A percentile compares a stretch with the other conserved stretches of the same genome.
Conservation (phyloP, 2,329 filamentous ascomycete species). For the Cytospora paraplurivora region DNA sequence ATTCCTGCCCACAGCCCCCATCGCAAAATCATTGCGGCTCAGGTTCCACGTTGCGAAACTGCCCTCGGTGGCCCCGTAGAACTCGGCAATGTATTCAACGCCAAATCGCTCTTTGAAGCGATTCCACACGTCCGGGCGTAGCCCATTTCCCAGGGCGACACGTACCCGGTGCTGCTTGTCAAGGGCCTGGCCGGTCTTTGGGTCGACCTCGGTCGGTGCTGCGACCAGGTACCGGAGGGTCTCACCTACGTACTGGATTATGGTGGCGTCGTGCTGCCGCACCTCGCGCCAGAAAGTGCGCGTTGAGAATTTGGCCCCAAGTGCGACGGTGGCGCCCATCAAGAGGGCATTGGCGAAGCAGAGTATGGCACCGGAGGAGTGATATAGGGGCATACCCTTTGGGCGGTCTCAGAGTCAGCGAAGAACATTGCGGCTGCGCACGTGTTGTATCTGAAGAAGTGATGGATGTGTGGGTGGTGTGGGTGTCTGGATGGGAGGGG, state of each 20-base stretch:
- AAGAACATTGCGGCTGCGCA: not conserved
- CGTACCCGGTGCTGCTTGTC: slow-evolving; percentile 75
- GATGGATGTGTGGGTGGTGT: slow-evolving; percentile 21
- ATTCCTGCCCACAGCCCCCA: slow-evolving; percentile 77
- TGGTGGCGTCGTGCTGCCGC: slow-evolving; percentile 68
- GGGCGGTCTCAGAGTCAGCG: slow-evolving; percentile 10
- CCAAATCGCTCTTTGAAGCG: slow-evolving; percentile 79
- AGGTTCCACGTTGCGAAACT: slow-evolving; percentile 71
- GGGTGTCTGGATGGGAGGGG: slow-evolving; percentile 5
- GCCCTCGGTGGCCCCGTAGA: slow-evolving; percentile 80
- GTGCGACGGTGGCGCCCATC: slow-evolving; percentile 65
- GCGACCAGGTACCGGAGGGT: slow-evolving; percentile 81
- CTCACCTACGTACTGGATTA: slow-evolving; percentile 87
- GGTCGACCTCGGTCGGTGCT: slow-evolving; percentile 63
- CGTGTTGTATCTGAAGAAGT: slow-evolving; percentile 14
- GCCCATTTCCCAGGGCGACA: slow-evolving; percentile 79
- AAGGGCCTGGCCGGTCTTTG: slow-evolving; percentile 64
- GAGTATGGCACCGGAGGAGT: slow-evolving; percentile 75
- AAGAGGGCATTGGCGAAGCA: slow-evolving; percentile 65
- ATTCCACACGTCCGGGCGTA: slow-evolving; percentile 85
- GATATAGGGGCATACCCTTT: slow-evolving; percentile 86
- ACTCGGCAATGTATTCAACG: slow-evolving; percentile 73
- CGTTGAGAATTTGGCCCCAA: slow-evolving; percentile 79
- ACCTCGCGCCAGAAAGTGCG: slow-evolving; percentile 77
- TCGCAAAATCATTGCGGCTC: slow-evolving; percentile 69